Evolutionary conservation across 2,329 filamentous ascomycete species (phyloP), one percentile per base, ranked within the genome.

Genomic region (Chaetomiaceae sp.): DNA sequence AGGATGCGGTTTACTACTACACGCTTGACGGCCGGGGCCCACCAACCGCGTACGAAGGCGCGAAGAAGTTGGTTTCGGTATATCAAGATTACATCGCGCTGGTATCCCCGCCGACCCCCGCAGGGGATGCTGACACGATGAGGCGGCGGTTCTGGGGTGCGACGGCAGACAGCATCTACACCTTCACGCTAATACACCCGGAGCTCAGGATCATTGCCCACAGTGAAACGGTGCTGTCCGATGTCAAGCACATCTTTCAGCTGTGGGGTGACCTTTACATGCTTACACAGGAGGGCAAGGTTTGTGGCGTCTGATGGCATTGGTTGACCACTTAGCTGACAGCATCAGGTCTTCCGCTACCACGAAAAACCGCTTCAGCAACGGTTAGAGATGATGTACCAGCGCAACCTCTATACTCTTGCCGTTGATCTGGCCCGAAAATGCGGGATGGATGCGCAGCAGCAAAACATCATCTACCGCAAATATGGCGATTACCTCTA

Each of bases 1-100:
- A 96, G 61, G 95, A 99, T 78, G 94, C 92, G 7, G 87, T 99
- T 49, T 97, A 97, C 71, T 91, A 89, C 54, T 99, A 97, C 70
- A 88, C 86, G 0, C 73, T 87, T 0, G 87, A 94, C 54, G 92
- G 92, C 0, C 82, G 91, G 54, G 90, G 90, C 0, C 86, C 90
- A 1, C 92, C 90, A 36, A 91, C 89, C 69, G 90, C 90, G 0
- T 97, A 95, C 66, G 92, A 99, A 67, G 87, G 89, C 5, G 84
- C 87, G 6, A 99, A 99, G 73, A 91, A 85, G 62, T 77, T 89
- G 51, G 82, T 96, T 32, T 78, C 82, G 40, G 81, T 88, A 13
- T 94, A 87, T 69, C 83, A 85, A 52, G 88, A 96, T 63, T 97
- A 99, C 66, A 80, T 96, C 43, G 87, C 87, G 6, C 74, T 99